These are phyloP conservation scores for Aspergillus caelatus DNA, from an alignment of 2,329 filamentous ascomycete species.

Conservation along the genomic window DNA sequence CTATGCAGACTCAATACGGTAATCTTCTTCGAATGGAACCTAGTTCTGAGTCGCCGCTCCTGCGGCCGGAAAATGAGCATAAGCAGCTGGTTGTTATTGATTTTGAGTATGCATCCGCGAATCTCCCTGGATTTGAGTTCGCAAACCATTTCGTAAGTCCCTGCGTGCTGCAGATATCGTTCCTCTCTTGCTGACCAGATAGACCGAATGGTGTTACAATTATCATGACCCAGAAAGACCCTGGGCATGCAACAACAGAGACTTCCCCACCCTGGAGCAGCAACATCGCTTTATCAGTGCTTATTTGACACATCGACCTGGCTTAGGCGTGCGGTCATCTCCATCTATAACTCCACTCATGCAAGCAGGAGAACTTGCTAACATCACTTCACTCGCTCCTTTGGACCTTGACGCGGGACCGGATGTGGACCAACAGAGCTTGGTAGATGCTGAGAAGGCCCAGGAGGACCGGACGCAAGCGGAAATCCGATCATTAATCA, in stretches of 20 bases:
- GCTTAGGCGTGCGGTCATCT: constrained; percentile 35
- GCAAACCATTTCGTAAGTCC: constrained; percentile 85
- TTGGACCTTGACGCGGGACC: constrained; percentile 83
- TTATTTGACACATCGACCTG: constrained; percentile 80
- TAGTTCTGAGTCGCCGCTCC: constrained; percentile 74
- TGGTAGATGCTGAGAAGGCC: constrained; percentile 61
- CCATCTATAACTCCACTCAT: constrained; percentile 41
- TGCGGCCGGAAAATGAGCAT: constrained; percentile 88
- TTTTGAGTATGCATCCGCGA: constrained; percentile 95
- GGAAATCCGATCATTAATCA: constrained; percentile 70
- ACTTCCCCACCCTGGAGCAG: constrained; percentile 78
- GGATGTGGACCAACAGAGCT: constrained; percentile 52
- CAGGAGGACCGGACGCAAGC: constrained; percentile 67
- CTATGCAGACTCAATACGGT: constrained; percentile 85
- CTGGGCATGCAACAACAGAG: constrained; percentile 67
- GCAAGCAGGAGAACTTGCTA: constrained; percentile 53
- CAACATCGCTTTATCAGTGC: constrained; percentile 83
- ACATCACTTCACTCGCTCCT: constrained; percentile 55
- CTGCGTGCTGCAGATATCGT: not conserved
- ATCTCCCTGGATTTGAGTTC: constrained; percentile 84
- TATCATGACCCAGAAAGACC: constrained; percentile 75
- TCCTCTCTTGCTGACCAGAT: constrained; percentile 16
- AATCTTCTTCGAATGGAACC: constrained; percentile 85
- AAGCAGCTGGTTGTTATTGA: constrained; percentile 97
- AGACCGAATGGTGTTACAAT: constrained; percentile 95